phyloP scores from a whole-genome alignment of 164 flowering plant genomes.

The Annona cherimola region DNA sequence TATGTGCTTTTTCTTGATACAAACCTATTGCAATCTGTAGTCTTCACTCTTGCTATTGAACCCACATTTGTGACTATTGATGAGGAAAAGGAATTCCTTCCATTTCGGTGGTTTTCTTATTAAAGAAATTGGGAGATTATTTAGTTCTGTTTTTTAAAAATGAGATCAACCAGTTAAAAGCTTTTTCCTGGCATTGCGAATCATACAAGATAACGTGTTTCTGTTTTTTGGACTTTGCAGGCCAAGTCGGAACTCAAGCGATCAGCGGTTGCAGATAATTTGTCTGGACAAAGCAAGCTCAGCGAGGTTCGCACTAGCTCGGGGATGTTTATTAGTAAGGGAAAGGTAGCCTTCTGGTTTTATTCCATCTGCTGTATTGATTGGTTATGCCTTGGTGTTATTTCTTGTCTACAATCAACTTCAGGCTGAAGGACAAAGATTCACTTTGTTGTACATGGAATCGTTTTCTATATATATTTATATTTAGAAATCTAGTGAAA shows the following conservation, averaged over 20 bases:
- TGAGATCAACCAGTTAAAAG: too few relatives aligned
- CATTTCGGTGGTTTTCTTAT: too few relatives aligned
- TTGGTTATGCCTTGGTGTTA: neutral
- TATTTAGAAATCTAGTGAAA: neutral
- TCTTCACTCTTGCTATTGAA: too few relatives aligned
- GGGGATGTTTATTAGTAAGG: conserved; percentile 80
- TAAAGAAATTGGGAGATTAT: too few relatives aligned
- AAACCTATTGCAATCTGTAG: too few relatives aligned
- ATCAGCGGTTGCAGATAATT: conserved; percentile 86
- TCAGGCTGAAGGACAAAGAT: neutral
- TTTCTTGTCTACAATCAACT: neutral
- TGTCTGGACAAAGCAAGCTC: conserved; percentile 68
- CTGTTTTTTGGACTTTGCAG: conserved; percentile 24
- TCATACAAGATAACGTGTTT: neutral
- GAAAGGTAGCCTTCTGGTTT: conserved; percentile 45
- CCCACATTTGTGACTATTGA: too few relatives aligned
- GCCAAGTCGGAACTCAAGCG: conserved; percentile 89
- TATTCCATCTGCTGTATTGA: conserved; percentile 3
- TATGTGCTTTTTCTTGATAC: too few relatives aligned
- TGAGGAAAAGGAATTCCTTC: too few relatives aligned
- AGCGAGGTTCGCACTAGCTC: conserved; percentile 97
- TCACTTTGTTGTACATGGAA: neutral
- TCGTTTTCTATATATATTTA: too few relatives aligned
- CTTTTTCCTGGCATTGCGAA: too few relatives aligned
- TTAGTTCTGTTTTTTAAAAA: too few relatives aligned